These are phyloP conservation scores for Chaetomium tenue DNA, from an alignment of 495 filamentous ascomycete genomes.

Conservation along the genomic window DNA sequence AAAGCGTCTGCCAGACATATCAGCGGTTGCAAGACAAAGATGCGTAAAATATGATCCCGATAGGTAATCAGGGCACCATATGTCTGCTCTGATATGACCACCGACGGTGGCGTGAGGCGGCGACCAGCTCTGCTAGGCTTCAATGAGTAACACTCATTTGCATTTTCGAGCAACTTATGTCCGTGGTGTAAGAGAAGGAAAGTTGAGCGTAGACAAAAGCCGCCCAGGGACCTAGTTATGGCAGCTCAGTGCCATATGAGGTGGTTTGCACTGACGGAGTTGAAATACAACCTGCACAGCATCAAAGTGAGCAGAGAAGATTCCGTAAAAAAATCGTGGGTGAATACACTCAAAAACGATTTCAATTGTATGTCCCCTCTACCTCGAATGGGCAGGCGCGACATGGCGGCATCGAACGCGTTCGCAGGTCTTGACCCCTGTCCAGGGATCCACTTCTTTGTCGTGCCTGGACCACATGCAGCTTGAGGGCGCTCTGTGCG, in stretches of 20 bases:
- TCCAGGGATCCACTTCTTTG: neutral
- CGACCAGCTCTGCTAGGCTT: neutral
- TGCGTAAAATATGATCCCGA: neutral
- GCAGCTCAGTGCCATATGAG: neutral
- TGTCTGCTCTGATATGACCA: too few relatives aligned
- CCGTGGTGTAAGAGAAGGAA: neutral
- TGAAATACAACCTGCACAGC: neutral
- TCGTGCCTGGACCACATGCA: neutral
- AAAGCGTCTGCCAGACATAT: conserved; percentile 8
- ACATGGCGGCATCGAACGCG: neutral
- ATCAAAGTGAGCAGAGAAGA: neutral
- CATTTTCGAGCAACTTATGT: neutral
- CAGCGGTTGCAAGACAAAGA: neutral
- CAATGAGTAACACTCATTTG: neutral
- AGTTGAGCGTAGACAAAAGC: neutral
- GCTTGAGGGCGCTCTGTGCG: neutral
- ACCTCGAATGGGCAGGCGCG: neutral
- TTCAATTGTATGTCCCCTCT: neutral
- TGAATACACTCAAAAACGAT: neutral
- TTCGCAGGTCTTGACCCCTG: conserved; percentile 2
- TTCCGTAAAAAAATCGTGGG: neutral
- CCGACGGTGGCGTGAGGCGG: neutral
- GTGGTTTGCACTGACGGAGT: neutral
- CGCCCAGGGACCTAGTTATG: neutral
- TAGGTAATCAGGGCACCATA: too few relatives aligned